Conservation (phyloP, 2,329 filamentous ascomycete species). For the Claviceps citrina region DNA sequence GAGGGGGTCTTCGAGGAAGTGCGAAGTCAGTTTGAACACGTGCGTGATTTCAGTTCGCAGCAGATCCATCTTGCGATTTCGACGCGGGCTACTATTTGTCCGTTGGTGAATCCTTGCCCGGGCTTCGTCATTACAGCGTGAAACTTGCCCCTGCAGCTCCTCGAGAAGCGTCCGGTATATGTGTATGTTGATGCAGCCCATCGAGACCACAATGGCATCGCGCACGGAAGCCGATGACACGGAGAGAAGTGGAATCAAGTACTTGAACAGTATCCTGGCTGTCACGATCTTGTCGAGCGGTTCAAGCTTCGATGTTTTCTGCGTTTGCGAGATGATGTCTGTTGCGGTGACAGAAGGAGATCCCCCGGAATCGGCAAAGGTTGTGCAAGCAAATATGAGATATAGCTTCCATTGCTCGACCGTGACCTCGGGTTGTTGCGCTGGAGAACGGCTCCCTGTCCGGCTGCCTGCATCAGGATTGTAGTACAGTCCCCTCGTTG, state of each 20-base stretch:
- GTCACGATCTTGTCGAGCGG: conserved; percentile 68
- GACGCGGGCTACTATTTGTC: conserved; percentile 64
- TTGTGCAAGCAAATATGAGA: conserved; percentile 92
- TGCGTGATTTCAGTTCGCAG: conserved; percentile 89
- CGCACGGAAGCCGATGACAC: conserved; percentile 67
- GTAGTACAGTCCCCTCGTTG: conserved; percentile 47
- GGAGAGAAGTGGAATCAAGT: conserved; percentile 74
- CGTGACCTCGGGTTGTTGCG: conserved; percentile 67
- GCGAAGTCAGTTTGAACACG: conserved; percentile 85
- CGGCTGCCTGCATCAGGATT: conserved; percentile 43
- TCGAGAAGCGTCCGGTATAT: conserved; percentile 85
- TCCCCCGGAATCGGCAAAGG: conserved; percentile 67
- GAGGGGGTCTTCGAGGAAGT: conserved; percentile 65
- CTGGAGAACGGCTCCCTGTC: conserved; percentile 38
- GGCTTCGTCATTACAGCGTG: conserved; percentile 75
- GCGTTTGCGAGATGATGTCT: conserved; percentile 50
- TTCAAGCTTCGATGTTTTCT: conserved; percentile 61
- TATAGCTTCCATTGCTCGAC: conserved; percentile 98
- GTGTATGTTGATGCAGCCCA: conserved; percentile 89
- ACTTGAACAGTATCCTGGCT: conserved; percentile 77
- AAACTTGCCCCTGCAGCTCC: conserved; percentile 73
- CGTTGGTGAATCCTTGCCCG: conserved; percentile 76
- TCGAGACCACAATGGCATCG: conserved; percentile 76
- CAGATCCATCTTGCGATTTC: conserved; percentile 71
- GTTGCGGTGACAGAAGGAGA: conserved; percentile 26